phyloP scores from a whole-genome alignment of 305 asterid genomes.

The Solanum chacoense region DNA sequence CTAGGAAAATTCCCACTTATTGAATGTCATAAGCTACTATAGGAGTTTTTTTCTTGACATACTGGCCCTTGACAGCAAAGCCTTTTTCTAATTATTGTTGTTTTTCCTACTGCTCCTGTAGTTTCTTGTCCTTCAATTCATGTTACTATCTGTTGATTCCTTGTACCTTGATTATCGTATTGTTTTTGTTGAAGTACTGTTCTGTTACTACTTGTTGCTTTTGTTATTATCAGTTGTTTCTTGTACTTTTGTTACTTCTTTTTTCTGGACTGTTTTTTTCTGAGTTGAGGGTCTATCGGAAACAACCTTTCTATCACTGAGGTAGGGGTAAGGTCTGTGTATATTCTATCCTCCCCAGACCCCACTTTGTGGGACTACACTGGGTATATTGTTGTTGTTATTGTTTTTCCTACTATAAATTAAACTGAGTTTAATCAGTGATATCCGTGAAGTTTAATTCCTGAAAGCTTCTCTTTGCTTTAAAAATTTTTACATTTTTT shows the following conservation, averaged over 20 bases:
- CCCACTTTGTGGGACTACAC: neutral
- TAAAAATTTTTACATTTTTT: neutral
- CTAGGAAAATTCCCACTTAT: neutral
- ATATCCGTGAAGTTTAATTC: neutral
- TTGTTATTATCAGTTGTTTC: neutral
- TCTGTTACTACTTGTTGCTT: neutral
- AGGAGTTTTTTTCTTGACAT: neutral
- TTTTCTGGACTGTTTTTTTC: neutral
- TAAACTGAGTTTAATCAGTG: neutral
- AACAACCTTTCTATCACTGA: neutral
- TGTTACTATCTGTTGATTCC: neutral
- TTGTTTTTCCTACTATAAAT: neutral
- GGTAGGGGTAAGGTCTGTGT: neutral
- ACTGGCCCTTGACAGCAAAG: neutral
- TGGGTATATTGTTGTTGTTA: neutral
- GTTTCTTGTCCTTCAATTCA: neutral
- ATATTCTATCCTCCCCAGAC: neutral
- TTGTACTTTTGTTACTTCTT: neutral
- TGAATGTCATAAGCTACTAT: neutral
- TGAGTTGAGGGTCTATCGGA: neutral
- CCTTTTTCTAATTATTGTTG: neutral
- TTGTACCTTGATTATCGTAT: neutral
- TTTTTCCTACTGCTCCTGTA: neutral
- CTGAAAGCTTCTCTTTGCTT: neutral
- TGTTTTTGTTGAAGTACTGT: neutral